Evolutionary conservation across 2,329 filamentous ascomycete genomes (phyloP).

Genomic region (Penicillium palitans): DNA sequence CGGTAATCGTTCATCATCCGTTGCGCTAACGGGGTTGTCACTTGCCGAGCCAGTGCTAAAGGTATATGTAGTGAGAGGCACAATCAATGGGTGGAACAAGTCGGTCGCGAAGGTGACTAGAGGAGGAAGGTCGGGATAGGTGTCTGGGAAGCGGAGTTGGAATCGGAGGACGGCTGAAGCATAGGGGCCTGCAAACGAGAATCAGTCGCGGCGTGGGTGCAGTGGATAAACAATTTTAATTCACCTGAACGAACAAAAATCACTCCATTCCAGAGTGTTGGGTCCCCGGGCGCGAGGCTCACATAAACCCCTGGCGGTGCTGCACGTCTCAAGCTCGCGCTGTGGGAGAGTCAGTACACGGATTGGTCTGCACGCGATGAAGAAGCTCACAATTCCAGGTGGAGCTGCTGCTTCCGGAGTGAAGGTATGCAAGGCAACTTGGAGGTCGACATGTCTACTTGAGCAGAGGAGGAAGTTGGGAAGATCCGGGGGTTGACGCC

Average conservation of each 20-base stretch:
- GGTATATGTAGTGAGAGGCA: slow-evolving; percentile 90
- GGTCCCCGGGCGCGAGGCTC: slow-evolving; percentile 76
- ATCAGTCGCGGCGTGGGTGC: neutral
- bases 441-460: slow-evolving; percentile 35
- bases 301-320: slow-evolving; percentile 87
- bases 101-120: slow-evolving; percentile 87
- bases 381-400: slow-evolving; percentile 73
- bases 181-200: slow-evolving; percentile 71
- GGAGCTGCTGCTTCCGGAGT: slow-evolving; percentile 72
- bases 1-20: slow-evolving; percentile 77
- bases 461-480: neutral
- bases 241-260: slow-evolving; percentile 86
- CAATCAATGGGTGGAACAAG: slow-evolving; percentile 91
- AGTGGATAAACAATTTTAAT: neutral
- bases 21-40: slow-evolving; percentile 76
- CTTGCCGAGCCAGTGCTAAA: slow-evolving; percentile 78
- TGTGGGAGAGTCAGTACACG: slow-evolving; percentile 40
- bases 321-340: slow-evolving; percentile 75
- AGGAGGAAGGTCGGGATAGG: slow-evolving; percentile 77
- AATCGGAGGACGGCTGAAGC: slow-evolving; percentile 83
- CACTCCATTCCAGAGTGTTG: slow-evolving; percentile 83
- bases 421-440: slow-evolving; percentile 47
- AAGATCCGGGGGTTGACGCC: slow-evolving; percentile 4
- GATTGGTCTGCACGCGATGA: neutral
- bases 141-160: slow-evolving; percentile 79